phyloP scores from a whole-genome alignment of 2,329 filamentous ascomycete species.

The Penicillium sp. region DNA sequence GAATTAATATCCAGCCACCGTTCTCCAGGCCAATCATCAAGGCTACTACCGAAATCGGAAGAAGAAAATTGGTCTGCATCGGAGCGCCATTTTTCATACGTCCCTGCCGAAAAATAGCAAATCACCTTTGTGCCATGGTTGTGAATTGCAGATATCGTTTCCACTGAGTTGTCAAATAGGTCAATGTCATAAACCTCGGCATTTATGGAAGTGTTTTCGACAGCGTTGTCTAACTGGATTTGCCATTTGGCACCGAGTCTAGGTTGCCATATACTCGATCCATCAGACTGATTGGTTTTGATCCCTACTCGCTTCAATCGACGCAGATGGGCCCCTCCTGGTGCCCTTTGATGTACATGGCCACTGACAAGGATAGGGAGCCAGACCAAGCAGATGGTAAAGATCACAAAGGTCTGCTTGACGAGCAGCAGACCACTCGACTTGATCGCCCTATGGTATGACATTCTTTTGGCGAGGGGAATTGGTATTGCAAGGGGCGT shows the following conservation, averaged over 20 bases:
- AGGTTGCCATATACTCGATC: conserved; percentile 55
- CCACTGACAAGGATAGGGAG: neutral
- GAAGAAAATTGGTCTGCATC: conserved; percentile 61
- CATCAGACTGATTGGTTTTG: neutral
- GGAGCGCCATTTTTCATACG: conserved; percentile 66
- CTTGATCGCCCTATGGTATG: neutral
- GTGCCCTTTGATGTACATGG: neutral
- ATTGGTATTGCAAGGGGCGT: neutral
- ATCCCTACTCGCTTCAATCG: neutral
- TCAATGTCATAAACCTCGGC: conserved; percentile 66
- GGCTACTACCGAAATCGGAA: conserved; percentile 60
- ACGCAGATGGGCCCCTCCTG: neutral
- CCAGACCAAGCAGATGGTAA: neutral
- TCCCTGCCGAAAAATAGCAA: conserved; percentile 76
- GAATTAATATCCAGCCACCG: conserved; percentile 67
- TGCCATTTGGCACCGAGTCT: conserved; percentile 61
- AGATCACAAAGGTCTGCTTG: neutral
- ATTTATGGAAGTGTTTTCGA: conserved; percentile 52
- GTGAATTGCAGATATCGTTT: conserved; percentile 55
- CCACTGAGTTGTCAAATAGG: conserved; percentile 57
- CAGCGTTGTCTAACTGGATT: conserved; percentile 57
- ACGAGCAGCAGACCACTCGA: neutral
- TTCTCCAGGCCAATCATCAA: conserved; percentile 70
- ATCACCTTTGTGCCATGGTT: conserved; percentile 63
- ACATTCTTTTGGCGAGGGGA: neutral